phyloP scores from a whole-genome alignment of 2,329 filamentous ascomycete species.

The Pseudocercospora vitis region DNA sequence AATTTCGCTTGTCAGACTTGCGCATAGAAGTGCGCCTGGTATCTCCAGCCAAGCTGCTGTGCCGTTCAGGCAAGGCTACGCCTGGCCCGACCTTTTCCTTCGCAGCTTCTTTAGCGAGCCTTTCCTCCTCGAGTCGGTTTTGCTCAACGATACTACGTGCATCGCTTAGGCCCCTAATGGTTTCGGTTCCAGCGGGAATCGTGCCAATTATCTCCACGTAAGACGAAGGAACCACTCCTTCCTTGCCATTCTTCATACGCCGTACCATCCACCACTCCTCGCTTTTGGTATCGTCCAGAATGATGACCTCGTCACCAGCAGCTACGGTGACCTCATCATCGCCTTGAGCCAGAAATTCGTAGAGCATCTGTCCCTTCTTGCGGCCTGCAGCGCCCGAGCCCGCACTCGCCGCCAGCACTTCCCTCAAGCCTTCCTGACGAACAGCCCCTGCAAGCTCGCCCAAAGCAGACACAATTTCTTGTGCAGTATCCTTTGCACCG shows the following conservation, averaged over 20 bases:
- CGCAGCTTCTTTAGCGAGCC: conserved; percentile 76
- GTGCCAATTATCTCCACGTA: conserved; percentile 86
- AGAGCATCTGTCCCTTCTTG: conserved; percentile 83
- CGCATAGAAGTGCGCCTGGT: conserved; percentile 26
- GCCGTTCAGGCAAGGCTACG: conserved; percentile 59
- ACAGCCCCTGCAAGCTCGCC: conserved; percentile 86
- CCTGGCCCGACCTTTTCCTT: conserved; percentile 68
- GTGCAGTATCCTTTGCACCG: conserved; percentile 92
- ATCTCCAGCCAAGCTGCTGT: conserved; percentile 68
- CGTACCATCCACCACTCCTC: conserved; percentile 99
- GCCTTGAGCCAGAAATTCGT: conserved; percentile 95
- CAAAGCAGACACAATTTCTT: conserved; percentile 84
- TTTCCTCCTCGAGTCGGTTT: conserved; percentile 74
- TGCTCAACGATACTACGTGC: conserved; percentile 73
- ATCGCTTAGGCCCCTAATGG: conserved; percentile 58
- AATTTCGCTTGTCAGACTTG: conserved; percentile 48
- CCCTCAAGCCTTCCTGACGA: conserved; percentile 76
- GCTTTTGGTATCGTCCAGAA: conserved; percentile 86
- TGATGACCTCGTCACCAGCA: conserved; percentile 83
- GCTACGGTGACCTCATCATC: conserved; percentile 94
- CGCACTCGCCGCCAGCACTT: conserved; percentile 79
- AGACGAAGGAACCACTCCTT: conserved; percentile 94
- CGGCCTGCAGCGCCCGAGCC: conserved; percentile 58
- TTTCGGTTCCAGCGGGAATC: conserved; percentile 51
- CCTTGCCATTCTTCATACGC: conserved; percentile 84